Evolutionary conservation across 1,284 basidiomycete genomes (phyloP).

Genomic region (Athelia sp.): DNA sequence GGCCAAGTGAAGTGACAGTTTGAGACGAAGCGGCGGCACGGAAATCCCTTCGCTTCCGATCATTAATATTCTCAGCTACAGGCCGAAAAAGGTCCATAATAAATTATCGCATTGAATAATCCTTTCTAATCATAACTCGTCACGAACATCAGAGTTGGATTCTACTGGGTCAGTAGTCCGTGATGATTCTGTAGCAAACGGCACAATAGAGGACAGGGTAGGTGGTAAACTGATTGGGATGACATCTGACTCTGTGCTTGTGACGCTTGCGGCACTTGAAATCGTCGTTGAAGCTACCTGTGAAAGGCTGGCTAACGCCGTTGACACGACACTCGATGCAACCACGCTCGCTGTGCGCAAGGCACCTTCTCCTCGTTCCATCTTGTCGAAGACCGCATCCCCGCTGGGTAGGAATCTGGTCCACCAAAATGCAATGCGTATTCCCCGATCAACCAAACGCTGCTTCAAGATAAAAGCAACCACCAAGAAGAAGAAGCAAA

Average conservation of each 20-base stretch:
- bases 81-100: too few relatives aligned
- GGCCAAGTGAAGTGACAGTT: too few relatives aligned
- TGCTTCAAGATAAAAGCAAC: slow-evolving; percentile 85
- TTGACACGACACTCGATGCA: neutral
- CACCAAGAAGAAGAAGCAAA: slow-evolving; percentile 80
- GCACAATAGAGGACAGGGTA: neutral
- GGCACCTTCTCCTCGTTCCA: slow-evolving; percentile 2
- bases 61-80: too few relatives aligned
- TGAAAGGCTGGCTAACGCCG: neutral
- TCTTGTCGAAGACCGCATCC: slow-evolving; percentile 3
- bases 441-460: slow-evolving; percentile 69
- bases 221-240: neutral
- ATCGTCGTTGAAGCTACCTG: neutral
- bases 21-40: too few relatives aligned
- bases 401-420: slow-evolving; percentile 56
- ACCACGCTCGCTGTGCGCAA: slow-evolving; percentile 8
- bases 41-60: too few relatives aligned
- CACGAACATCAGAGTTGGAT: neutral
- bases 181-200: neutral
- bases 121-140: neutral
- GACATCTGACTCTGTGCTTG: neutral
- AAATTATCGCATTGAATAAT: neutral
- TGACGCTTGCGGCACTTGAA: neutral
- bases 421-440: slow-evolving; percentile 77
- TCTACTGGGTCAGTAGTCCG: slow-evolving; percentile 3